A percentile compares a stretch with the other conserved stretches of the same genome.
phyloP scores from a whole-genome alignment of 192 early-diverging fungal genomes.

The Glomus cerebriforme region DNA sequence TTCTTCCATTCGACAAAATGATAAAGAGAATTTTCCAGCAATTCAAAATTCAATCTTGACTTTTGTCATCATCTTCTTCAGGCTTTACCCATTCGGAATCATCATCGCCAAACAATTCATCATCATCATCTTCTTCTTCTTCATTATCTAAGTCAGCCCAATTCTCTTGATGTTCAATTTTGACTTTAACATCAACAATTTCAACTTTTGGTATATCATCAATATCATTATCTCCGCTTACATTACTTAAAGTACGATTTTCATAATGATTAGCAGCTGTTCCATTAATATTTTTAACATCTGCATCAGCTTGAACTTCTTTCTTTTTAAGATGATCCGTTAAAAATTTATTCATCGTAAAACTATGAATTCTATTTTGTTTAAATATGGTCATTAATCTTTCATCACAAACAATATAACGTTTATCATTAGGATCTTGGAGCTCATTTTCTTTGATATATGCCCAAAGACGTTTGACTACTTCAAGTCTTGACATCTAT shows the following conservation, averaged over 20 bases:
- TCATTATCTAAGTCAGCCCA: background rate
- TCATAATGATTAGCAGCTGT: background rate
- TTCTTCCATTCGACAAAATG: background rate
- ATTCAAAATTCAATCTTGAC: background rate
- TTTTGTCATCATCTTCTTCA: background rate
- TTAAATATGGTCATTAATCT: conserved; percentile 53
- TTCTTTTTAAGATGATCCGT: conserved; percentile 57
- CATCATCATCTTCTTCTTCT: background rate
- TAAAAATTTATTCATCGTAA: conserved; percentile 63
- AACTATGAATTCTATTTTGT: conserved; percentile 54
- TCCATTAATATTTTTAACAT: background rate
- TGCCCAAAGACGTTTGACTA: conserved; percentile 61
- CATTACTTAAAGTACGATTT: conserved; percentile 13
- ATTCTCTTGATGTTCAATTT: background rate
- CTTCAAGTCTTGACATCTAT: conserved; percentile 61
- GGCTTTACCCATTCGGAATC: background rate
- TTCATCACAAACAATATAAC: conserved; percentile 55
- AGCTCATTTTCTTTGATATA: conserved; percentile 62
- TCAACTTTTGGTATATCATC: background rate
- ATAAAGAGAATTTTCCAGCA: background rate
- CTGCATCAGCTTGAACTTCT: conserved; percentile 15
- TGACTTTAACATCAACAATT: background rate
- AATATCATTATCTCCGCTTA: background rate
- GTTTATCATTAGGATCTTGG: conserved; percentile 57
- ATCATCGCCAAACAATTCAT: background rate